A percentile compares a stretch with the other conserved stretches of the same genome.
Conservation (phyloP, 2,329 filamentous ascomycete species). For the Paecilomyces fulvus region DNA sequence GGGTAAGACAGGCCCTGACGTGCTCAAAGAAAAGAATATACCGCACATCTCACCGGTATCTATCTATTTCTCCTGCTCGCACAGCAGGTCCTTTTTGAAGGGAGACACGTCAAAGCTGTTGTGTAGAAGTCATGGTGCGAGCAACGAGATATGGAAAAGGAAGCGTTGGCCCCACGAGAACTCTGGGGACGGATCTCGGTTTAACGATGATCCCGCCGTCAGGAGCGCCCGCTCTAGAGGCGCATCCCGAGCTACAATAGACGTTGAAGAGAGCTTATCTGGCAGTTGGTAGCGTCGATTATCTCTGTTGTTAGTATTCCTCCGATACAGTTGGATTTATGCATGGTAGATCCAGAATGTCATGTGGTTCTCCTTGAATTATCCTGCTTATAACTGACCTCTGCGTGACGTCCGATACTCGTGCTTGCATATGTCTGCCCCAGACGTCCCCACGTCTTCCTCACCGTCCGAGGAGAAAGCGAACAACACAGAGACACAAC, state of each 20-base stretch:
- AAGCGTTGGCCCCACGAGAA: not conserved
- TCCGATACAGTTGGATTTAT: conserved; percentile 1
- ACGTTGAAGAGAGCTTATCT: not conserved
- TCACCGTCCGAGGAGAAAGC: conserved; percentile 12
- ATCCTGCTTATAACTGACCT: conserved; percentile 4
- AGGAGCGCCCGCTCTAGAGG: not conserved
- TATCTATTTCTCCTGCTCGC: conserved; percentile 1
- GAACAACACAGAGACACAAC: conserved; percentile 1
- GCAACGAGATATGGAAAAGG: not conserved
- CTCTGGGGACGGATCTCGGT: conserved; percentile 14
- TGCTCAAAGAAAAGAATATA: conserved; percentile 45
- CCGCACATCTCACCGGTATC: conserved; percentile 35
- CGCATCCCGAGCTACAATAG: not conserved
- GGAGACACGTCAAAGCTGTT: not conserved
- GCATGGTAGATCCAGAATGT: conserved; percentile 13
- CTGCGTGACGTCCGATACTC: conserved; percentile 1
- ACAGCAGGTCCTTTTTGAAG: not conserved
- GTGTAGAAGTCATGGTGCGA: not conserved
- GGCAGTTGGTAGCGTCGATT: not conserved
- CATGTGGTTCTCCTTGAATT: conserved; percentile 16
- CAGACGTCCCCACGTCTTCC: conserved; percentile 15
- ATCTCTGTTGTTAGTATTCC: conserved; percentile 5
- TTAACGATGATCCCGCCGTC: conserved; percentile 25
- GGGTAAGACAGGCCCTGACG: conserved; percentile 18
- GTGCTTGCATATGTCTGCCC: conserved; percentile 25